Evolutionary conservation across 169 alveolate species (phyloP), one percentile per base, ranked within the genome.

Genomic region (Amoebophrya sp.): DNA sequence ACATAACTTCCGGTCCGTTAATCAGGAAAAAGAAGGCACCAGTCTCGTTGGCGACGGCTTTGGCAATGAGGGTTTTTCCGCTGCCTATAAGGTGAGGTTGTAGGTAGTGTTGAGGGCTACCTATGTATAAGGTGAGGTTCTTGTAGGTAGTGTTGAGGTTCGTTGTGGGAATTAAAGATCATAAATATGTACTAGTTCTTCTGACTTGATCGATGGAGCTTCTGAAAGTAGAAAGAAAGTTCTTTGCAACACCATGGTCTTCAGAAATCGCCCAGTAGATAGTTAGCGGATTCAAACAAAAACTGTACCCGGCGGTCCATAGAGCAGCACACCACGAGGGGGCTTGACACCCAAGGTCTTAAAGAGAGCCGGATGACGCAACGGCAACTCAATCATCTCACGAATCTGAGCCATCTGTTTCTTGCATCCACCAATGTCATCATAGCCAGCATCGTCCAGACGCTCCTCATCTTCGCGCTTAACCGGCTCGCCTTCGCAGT

Each of bases 361-460:
- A 96, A 98, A 98, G 41, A 99, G 95, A 39, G 98, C 97, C n/a
- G 99, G 99, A 92, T 99, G 99, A 91, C 99, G 96, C 76, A 99
- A 96, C 40, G 99, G 99, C 90, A 99, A 95, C 94, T 99, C 99
- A 91, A 99, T 99, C 99, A 98, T 98, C 93, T 98, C 99, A 53
- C 99, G 98, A 41, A 99, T 98, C 94, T 98, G 98, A 33, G 99
- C 99, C 99, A 99, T 97, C 94, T 98, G 99, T 94, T 98, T 97
- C 95, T 99, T 97, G 96, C 99, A 99, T 24, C 99, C 99, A 77
- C 99, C 99, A 40, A 99, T 98, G 95, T 98, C 99, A 94, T 99
- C 99, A 94, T 99, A 99, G 18, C 99, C 99, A 33, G 98, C 99
- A 78, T 99, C 99, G 94, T 99, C 99, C 78, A 98, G 96, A 89